These are phyloP conservation scores for Heterobasidion parviporum DNA, from an alignment of 1,284 basidiomycete genomes.

Conservation along the genomic window DNA sequence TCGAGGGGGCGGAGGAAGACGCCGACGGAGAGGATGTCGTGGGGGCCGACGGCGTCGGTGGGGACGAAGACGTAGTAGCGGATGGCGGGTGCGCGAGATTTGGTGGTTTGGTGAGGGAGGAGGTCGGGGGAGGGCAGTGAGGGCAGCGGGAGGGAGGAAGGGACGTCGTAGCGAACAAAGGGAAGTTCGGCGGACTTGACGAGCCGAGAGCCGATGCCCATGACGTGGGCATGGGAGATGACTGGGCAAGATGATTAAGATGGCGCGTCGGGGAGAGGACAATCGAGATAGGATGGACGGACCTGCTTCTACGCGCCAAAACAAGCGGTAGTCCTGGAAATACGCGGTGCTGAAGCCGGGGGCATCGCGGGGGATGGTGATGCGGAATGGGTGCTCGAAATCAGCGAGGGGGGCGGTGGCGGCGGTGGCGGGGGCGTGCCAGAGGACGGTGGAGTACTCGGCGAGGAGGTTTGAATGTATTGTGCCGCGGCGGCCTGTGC, in stretches of 20 bases:
- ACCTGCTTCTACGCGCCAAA: slow-evolving; percentile 80
- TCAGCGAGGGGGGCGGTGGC: slow-evolving; percentile 55
- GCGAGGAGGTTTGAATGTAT: slow-evolving; percentile 55
- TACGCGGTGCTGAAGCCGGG: slow-evolving; percentile 63
- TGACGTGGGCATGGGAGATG: slow-evolving; percentile 54
- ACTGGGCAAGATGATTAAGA: slow-evolving; percentile 28
- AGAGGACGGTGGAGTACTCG: slow-evolving; percentile 56
- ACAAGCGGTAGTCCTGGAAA: slow-evolving; percentile 70
- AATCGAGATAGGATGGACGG: slow-evolving; percentile 21
- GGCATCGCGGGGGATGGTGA: slow-evolving; percentile 55
- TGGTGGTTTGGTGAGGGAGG: slow-evolving; percentile 18
- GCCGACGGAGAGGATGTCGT: slow-evolving; percentile 29
- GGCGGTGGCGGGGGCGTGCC: slow-evolving; percentile 51
- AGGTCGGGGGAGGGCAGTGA: slow-evolving; percentile 22
- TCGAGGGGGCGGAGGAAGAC: slow-evolving; percentile 26
- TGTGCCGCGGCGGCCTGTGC: slow-evolving; percentile 49
- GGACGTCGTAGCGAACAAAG: slow-evolving; percentile 45
- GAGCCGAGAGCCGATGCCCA: slow-evolving; percentile 58
- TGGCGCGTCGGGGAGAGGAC: slow-evolving; percentile 5
- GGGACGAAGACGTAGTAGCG: slow-evolving; percentile 29
- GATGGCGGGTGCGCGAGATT: slow-evolving; percentile 24
- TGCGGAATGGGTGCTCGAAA: slow-evolving; percentile 59
- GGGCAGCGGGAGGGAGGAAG: slow-evolving; percentile 25
- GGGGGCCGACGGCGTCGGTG: slow-evolving; percentile 28
- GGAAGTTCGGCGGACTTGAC: slow-evolving; percentile 63